Conservation (phyloP, 169 alveolate genomes). For the Babesia ovis region DNA sequence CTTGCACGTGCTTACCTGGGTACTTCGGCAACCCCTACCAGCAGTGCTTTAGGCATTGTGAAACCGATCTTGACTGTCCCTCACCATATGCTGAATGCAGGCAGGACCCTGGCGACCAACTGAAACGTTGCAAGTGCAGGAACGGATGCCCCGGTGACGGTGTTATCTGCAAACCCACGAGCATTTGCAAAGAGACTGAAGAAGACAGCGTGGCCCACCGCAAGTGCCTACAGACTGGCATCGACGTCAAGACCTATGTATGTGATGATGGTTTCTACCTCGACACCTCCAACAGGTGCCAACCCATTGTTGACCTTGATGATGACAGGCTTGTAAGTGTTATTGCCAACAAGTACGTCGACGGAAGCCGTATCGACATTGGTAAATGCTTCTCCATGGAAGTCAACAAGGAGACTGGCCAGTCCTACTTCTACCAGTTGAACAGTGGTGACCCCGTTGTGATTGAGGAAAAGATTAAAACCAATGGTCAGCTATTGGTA, state of each 20-base stretch:
- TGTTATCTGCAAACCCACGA: constrained; percentile 36
- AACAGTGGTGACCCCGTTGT: constrained; percentile 63
- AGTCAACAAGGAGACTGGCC: constrained; percentile 29
- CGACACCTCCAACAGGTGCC: constrained; percentile 34
- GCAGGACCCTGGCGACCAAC: not conserved
- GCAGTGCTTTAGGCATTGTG: constrained; percentile 51
- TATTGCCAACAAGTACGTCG: constrained; percentile 20
- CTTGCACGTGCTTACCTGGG: constrained; percentile 55
- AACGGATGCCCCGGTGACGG: constrained; percentile 61
- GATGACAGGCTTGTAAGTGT: constrained; percentile 33
- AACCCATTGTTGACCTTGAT: constrained; percentile 11
- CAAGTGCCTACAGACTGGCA: constrained; percentile 34
- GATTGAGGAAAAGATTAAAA: constrained; percentile 23
- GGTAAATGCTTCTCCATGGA: constrained; percentile 63
- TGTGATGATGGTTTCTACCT: constrained; percentile 56
- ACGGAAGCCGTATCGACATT: constrained; percentile 53
- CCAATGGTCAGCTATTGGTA: constrained; percentile 18
- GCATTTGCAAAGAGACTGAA: constrained; percentile 5
- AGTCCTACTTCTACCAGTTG: constrained; percentile 51
- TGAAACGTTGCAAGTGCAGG: constrained; percentile 63
- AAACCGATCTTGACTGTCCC: constrained; percentile 54
- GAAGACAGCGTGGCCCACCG: constrained; percentile 16
- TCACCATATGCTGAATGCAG: constrained; percentile 52
- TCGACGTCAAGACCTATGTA: constrained; percentile 20
- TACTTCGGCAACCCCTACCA: constrained; percentile 59